Evolutionary conservation across 768 basidiomycete species (phyloP).

Genomic region (Podaxis mareebaensis): DNA sequence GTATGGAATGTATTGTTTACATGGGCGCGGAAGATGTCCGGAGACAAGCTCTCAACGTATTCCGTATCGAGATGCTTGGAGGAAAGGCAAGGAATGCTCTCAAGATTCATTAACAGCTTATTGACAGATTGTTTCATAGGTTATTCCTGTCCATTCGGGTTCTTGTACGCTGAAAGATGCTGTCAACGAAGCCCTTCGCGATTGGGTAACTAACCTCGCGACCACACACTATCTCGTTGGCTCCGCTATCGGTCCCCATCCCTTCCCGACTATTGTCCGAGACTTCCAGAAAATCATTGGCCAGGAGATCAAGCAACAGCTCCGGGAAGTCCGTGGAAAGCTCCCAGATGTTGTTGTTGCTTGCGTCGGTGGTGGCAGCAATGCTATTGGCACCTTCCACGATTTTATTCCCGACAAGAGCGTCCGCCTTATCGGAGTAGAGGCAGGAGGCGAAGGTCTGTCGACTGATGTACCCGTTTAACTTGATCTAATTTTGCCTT

Average conservation of each 20-base stretch:
- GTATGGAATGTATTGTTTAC: conserved; percentile 92
- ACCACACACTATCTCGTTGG: conserved; percentile 97
- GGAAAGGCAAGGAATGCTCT: conserved; percentile 79
- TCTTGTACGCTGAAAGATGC: conserved; percentile 97
- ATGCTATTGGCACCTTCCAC: conserved; percentile 97
- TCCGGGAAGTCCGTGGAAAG: conserved; percentile 72
- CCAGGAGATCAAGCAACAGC: conserved; percentile 88
- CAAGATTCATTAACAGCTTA: neutral
- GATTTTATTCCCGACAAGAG: conserved; percentile 90
- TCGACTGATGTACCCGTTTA: conserved; percentile 4
- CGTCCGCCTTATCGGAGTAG: conserved; percentile 90
- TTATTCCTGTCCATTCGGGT: conserved; percentile 91
- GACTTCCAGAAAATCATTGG: conserved; percentile 98
- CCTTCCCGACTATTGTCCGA: conserved; percentile 98
- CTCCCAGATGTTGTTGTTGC: conserved; percentile 94
- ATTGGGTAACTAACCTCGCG: conserved; percentile 96
- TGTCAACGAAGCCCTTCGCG: conserved; percentile 96
- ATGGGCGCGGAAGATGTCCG: conserved; percentile 99
- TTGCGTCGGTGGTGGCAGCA: conserved; percentile 97
- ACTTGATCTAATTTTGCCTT: neutral
- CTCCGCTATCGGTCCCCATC: conserved; percentile 96
- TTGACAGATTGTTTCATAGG: conserved; percentile 43
- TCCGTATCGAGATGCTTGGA: conserved; percentile 97
- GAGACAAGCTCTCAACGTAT: conserved; percentile 95
- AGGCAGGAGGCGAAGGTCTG: conserved; percentile 95